Percentiles rank a stretch among this genome's conserved stretches.
Conservation (phyloP, 768 basidiomycete species). For the Collybia sordida region DNA sequence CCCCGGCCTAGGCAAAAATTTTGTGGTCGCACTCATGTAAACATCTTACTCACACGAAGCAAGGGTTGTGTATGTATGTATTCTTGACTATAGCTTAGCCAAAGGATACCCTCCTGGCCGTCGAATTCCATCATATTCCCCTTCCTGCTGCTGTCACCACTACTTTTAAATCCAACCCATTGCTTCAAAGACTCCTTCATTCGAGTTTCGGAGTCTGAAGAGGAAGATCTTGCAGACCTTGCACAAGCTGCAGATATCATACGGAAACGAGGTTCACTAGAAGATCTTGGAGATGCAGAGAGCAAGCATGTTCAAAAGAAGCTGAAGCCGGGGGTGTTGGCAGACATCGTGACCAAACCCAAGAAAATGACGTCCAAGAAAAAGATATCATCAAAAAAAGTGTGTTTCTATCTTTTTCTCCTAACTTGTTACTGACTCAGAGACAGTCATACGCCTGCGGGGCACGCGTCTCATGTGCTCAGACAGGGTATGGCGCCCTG, state of each 20-base stretch:
- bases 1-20: no score
- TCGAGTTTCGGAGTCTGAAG: conserved; percentile 65
- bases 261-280: conserved; percentile 45
- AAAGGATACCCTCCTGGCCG: no score
- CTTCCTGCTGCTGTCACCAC: no score
- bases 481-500: conserved; percentile 68
- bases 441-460: conserved; percentile 41
- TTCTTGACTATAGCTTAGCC: no score
- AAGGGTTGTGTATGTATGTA: no score
- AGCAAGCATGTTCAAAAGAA: conserved; percentile 47
- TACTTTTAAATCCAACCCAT: no score
- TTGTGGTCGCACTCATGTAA: no score
- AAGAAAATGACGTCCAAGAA: conserved; percentile 41
- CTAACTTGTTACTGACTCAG: no score
- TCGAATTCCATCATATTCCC: no score
- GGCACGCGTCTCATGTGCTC: conserved; percentile 51
- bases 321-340: conserved; percentile 26
- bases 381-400: conserved; percentile 42
- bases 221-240: conserved; percentile 42
- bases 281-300: conserved; percentile 34
- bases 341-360: conserved; percentile 23
- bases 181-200: no score
- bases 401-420: no score
- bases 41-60: no score
- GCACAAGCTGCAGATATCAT: conserved; percentile 27